Base-by-base conservation (phyloP, 768 basidiomycete genomes). In the Auriscalpium vulgare region DNA sequence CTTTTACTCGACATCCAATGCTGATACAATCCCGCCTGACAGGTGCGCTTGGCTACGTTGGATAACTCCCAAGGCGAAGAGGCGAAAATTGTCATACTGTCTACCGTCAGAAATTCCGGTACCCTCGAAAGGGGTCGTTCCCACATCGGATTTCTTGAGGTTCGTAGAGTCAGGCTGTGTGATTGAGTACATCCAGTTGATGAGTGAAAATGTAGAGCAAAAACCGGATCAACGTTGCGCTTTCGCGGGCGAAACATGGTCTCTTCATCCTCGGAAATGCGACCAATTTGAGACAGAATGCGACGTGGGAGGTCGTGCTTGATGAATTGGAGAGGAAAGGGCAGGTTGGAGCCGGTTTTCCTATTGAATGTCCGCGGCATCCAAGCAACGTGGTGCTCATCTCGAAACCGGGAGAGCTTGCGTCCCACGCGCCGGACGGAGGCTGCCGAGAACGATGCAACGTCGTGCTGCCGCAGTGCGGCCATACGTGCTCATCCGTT, bases 1-100 rank as follows among this genome's bases (percentile, higher is more conserved):
- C 8, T 14, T 47, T 3, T 29, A 43, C 29, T 29, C 29, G 4
- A 29, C 29, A 7, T 10, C 43, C 21, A 23, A 14, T 8, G 1
- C 7, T 29, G 29, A 29, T 2, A 29, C 29, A 29, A 29, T 29
- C 7, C 36, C 47, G 48, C 46, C 23, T 37, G 34, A n/a, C 53
- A 88, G 86, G 79, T 88, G 43, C 76, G 79, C 8, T 71, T 91
- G 5, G 78, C 88, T 7, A 90, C 88, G 0, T 78, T 91, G 2
- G 88, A 91, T 59, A 88, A 84, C 51, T 91, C 81, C 64, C 89
- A 91, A 67, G 88, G 87, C 2, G 81, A 85, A 56, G 87, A 88
- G 69, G 83, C 79, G 2, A 79, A 75, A 72, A 78, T 90, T 51
- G 79, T 90, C 37, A 87, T 91, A 29, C 72, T 91, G 9, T 88